Conservation (phyloP, 176 grass and related monocot genomes). For the Paspalum vaginatum region DNA sequence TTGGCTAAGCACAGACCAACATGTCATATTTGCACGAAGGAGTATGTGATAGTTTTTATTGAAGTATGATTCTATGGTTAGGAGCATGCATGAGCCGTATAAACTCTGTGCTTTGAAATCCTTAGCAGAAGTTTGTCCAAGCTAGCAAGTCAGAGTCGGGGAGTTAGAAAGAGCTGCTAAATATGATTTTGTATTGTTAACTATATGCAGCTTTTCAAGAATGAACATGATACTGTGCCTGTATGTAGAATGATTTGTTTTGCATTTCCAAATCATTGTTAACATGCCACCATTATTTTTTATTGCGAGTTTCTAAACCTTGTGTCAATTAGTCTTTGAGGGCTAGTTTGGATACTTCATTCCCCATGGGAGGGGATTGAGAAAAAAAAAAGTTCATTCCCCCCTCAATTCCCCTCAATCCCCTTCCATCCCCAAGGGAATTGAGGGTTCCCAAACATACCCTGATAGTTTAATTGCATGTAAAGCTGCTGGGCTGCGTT, state of each 20-base stretch:
- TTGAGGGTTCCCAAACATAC: too few relatives aligned
- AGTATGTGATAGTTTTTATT: slow-evolving; percentile 14
- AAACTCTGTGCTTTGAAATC: slow-evolving; percentile 27
- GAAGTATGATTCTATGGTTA: slow-evolving; percentile 24
- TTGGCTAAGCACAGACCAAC: not conserved
- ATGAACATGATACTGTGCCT: not conserved
- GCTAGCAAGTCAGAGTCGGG: not conserved
- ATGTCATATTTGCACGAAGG: not conserved
- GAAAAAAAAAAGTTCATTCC: too few relatives aligned
- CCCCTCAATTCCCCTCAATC: too few relatives aligned
- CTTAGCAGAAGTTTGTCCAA: not conserved
- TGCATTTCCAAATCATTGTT: slow-evolving; percentile 21
- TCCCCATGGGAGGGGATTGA: too few relatives aligned
- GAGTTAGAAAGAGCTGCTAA: slow-evolving; percentile 31
- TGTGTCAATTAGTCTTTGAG: slow-evolving; percentile 23
- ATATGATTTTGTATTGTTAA: slow-evolving; percentile 18
- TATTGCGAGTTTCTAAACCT: slow-evolving; percentile 21
- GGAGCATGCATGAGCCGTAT: slow-evolving; percentile 7
- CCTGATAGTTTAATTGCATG: slow-evolving; percentile 30
- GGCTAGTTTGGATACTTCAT: too few relatives aligned
- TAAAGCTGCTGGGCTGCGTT: slow-evolving; percentile 21
- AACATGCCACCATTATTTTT: not conserved
- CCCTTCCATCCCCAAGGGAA: too few relatives aligned
- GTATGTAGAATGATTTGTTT: slow-evolving; percentile 26
- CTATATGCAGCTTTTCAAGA: slow-evolving; percentile 18